Conservation (phyloP, 2,329 filamentous ascomycete genomes). For the Xylariaceae sp. region DNA sequence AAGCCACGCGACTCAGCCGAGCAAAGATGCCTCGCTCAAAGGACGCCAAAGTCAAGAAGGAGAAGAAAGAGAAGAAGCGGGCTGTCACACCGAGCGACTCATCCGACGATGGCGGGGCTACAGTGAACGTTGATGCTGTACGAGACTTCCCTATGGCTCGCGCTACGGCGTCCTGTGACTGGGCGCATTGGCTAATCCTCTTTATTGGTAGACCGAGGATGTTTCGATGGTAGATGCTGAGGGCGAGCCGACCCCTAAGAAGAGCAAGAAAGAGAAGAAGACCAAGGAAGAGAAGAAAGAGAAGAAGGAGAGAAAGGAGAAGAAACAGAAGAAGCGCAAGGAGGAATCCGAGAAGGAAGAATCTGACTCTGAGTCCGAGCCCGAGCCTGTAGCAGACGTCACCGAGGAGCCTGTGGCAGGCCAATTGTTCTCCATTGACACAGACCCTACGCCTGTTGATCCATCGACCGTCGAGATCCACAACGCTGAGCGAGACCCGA, state of each 20-base stretch:
- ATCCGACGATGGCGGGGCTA: conserved; percentile 5
- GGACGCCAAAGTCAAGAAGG: conserved; percentile 10
- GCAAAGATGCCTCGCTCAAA: too few species aligned
- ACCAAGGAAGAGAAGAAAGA: conserved; percentile 64
- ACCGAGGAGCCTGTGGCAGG: background rate
- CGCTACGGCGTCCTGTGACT: background rate
- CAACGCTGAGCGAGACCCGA: background rate
- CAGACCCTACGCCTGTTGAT: conserved; percentile 22
- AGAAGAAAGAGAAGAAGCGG: conserved; percentile 12
- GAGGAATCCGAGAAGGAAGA: background rate
- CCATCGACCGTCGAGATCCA: conserved; percentile 5
- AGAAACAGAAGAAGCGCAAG: conserved; percentile 4
- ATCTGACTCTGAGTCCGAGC: conserved; percentile 2
- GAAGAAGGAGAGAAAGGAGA: conserved; percentile 62
- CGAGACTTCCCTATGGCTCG: background rate
- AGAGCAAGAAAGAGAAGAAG: conserved; percentile 53
- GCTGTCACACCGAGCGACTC: conserved; percentile 6
- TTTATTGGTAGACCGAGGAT: conserved; percentile 34
- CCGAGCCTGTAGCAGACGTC: background rate
- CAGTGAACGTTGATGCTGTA: conserved; percentile 8
- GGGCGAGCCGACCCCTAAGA: conserved; percentile 44
- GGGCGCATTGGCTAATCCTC: background rate
- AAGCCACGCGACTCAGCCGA: too few species aligned
- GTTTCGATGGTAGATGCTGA: conserved; percentile 59
- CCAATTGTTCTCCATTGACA: conserved; percentile 24